Base-by-base conservation (phyloP, 208 protist species). In the Acanthamoeba castellanii region DNA sequence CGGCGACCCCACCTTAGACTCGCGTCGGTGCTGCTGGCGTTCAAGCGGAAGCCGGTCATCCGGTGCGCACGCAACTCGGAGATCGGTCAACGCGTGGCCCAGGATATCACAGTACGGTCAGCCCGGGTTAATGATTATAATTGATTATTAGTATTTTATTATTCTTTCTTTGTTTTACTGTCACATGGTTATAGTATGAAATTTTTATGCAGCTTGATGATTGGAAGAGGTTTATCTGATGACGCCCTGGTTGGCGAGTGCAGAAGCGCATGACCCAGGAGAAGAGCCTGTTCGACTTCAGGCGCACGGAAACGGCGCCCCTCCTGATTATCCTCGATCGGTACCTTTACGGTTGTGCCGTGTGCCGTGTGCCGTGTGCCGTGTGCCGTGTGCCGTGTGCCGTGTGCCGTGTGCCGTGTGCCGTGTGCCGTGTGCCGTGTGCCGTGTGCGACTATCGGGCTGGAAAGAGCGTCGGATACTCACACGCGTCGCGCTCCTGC, bases 241-340 rank as follows among this genome's bases (percentile, higher is more conserved):
- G 2, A 42, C 37, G 37, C 37, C 37, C 37, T 42, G 37, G 37
- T 42, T 42, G 37, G 37, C 37, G 37, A 13, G 20, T 47, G 5
- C 55, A 95, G 72, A 82, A 88, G 25, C 64, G 76, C 45, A 88
- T 95, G 47, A n/a, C 55, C 27, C 85, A 92, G 66, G 85, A 92
- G 32, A 92, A 92, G 85, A 74, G 57, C 64, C 25, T 96, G 32
- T 96, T 96, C 92, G 89, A 82, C 64, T 95, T 72, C 30, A 22
- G 74, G 1, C 78, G 68, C 47, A 20, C 95, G 20, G 96, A 96
- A 30, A 70, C 95, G 4, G 94, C 94, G 32, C 97, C 97, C n/a
- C 84, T 98, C 1, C 92, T 98, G 13, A 94, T 99, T 3, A 96
- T 98, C 45, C 47, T 98, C 27, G 98, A 98, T 66, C 93, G 97